Base-by-base conservation (phyloP, 2,329 filamentous ascomycete species). In the Xylaria sp. region DNA sequence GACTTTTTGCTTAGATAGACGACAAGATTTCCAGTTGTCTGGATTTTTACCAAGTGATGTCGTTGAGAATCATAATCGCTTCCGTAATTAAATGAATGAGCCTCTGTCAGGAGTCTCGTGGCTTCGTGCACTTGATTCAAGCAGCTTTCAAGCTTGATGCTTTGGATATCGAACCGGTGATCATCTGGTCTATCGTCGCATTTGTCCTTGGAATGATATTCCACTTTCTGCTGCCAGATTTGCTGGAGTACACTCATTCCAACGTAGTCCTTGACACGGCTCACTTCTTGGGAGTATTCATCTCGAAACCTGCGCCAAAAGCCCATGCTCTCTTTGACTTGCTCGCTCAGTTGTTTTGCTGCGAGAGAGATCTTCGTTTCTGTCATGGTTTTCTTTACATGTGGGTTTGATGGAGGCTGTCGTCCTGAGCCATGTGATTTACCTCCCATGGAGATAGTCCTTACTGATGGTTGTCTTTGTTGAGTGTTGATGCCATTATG, bases 211-310 rank as follows among this genome's bases (percentile, higher is more conserved):
- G 43, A 38, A 35, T 67, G 67, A 9, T 63, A 54, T 31, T 67
- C 65, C 11, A 70, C 64, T 55, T 66, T 74, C 53, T 68, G 64
- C 17, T 61, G 61, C 74, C 74, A 75, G 19, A 74, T 68, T n/a
- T 66, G 67, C 43, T 69, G 66, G 15, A 74, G 68, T 14, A 69
- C 52, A 31, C 61, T 53, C 6, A 51, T 52, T 19, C 59, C 63
- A 46, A 61, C 67, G 58, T 74, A 74, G 17, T 57, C 43, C 43
- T 57, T 70, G 40, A 76, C 65, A 6, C 31, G 53, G 4, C 64
- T 49, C 46, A 73, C 66, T 25, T 74, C 72, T 1, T 58, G 47
- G 11, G 66, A 68, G 49, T 69, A 76, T 2, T 67, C 62, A 11
- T 68, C 51, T 14, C 63, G 65, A 31, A 74, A 71, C 9, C 12